Evolutionary conservation across 352 stramenopile species (phyloP).

Genomic region (Thraustotheca clavata): DNA sequence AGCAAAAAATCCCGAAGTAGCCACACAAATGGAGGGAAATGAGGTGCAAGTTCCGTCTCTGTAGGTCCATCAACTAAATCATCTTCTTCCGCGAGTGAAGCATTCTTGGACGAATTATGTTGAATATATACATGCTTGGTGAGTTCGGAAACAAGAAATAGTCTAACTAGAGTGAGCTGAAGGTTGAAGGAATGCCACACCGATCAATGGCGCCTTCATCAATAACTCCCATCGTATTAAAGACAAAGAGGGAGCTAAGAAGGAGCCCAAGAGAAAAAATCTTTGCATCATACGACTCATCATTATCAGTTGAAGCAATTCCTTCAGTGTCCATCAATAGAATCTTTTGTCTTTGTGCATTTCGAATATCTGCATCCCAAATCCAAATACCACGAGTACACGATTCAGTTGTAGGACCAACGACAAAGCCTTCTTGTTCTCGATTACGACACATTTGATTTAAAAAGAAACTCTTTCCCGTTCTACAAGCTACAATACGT

Average conservation of each 20-base stretch:
- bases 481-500: conserved; percentile 33
- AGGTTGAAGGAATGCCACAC: neutral
- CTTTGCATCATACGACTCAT: conserved; percentile 83
- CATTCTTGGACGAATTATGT: neutral
- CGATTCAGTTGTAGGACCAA: conserved; percentile 76
- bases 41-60: conserved; percentile 51
- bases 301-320: conserved; percentile 76
- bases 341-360: conserved; percentile 49
- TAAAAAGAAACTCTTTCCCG: conserved; percentile 83
- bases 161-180: neutral
- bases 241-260: conserved; percentile 75
- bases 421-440: conserved; percentile 38
- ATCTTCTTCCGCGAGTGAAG: conserved; percentile 23
- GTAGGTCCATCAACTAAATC: conserved; percentile 27
- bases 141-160: conserved; percentile 79
- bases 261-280: conserved; percentile 78
- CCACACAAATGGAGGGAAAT: conserved; percentile 80
- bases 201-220: conserved; percentile 79
- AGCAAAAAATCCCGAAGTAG: conserved; percentile 77
- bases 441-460: conserved; percentile 43
- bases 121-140: conserved; percentile 71
- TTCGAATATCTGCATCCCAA: conserved; percentile 56
- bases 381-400: conserved; percentile 83
- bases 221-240: conserved; percentile 86
- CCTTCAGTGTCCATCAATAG: conserved; percentile 81